phyloP scores from a whole-genome alignment of 2,329 filamentous ascomycete genomes.

The Botryotinia convoluta region DNA sequence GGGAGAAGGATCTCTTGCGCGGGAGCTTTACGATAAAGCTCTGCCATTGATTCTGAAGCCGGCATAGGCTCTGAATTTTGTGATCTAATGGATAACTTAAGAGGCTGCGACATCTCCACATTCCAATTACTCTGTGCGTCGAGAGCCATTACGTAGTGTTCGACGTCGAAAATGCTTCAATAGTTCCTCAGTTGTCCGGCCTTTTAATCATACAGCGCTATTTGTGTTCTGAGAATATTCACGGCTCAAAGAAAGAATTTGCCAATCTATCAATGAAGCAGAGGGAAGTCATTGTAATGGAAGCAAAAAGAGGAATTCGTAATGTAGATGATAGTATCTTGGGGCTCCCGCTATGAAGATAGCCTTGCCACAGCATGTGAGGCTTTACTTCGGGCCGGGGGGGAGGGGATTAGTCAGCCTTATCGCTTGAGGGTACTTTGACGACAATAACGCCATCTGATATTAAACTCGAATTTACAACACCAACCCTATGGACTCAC shows the following conservation, averaged over 20 bases:
- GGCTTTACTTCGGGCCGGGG: not conserved
- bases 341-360: not conserved
- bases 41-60: not conserved
- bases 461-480: not conserved
- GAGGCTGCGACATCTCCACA: slow-evolving; percentile 35
- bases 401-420: slow-evolving; percentile 13
- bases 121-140: slow-evolving; percentile 38
- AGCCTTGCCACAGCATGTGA: not conserved
- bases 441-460: not conserved
- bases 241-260: not conserved
- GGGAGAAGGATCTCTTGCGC: slow-evolving; percentile 34
- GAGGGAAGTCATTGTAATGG: not conserved
- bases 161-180: not conserved
- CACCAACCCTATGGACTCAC: not conserved
- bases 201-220: not conserved
- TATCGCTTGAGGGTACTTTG: not conserved
- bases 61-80: not conserved
- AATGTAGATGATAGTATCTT: not conserved
- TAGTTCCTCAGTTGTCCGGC: not conserved
- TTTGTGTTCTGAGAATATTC: not conserved
- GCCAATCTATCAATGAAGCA: not conserved
- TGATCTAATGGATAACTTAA: slow-evolving; percentile 23
- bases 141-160: slow-evolving; percentile 29
- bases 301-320: not conserved
- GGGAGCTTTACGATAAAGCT: slow-evolving; percentile 12